These are phyloP conservation scores for Salix brachista DNA, from an alignment of 345 rosid genomes.

Conservation along the genomic window DNA sequence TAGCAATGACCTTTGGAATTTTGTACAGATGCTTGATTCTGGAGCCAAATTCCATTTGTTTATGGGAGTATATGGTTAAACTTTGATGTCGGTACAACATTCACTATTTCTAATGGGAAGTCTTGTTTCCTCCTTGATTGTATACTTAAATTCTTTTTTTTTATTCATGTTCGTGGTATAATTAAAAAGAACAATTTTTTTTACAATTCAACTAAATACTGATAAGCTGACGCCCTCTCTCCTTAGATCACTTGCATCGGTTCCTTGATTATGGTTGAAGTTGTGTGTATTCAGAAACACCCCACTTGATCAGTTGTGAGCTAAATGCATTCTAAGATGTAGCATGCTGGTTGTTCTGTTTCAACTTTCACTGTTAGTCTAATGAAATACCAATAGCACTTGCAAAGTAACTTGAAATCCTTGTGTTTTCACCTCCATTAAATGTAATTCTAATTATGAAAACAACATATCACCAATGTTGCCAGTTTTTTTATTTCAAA, in stretches of 20 bases:
- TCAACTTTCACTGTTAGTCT: not conserved
- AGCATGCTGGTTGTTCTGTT: not conserved
- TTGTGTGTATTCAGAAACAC: not conserved
- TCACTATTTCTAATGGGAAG: not conserved
- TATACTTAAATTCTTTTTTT: not conserved
- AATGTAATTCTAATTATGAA: no score
- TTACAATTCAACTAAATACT: not conserved
- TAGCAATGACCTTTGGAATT: not conserved
- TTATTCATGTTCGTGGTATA: not conserved
- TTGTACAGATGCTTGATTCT: not conserved
- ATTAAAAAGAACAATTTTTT: not conserved
- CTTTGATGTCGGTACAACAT: not conserved
- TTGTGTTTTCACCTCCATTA: no score
- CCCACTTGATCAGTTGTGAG: not conserved
- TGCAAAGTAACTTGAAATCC: not conserved
- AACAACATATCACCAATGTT: no score
- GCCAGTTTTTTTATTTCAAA: no score
- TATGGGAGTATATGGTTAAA: not conserved
- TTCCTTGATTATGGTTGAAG: not conserved
- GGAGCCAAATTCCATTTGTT: not conserved
- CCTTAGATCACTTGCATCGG: not conserved
- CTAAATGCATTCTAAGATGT: not conserved
- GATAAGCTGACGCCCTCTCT: not conserved
- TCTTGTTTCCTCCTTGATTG: not conserved
- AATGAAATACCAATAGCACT: not conserved